A percentile compares a stretch with the other conserved stretches of the same genome.
These are phyloP conservation scores for Psilocybe cubensis DNA, from an alignment of 768 basidiomycete genomes.

Conservation along the genomic window DNA sequence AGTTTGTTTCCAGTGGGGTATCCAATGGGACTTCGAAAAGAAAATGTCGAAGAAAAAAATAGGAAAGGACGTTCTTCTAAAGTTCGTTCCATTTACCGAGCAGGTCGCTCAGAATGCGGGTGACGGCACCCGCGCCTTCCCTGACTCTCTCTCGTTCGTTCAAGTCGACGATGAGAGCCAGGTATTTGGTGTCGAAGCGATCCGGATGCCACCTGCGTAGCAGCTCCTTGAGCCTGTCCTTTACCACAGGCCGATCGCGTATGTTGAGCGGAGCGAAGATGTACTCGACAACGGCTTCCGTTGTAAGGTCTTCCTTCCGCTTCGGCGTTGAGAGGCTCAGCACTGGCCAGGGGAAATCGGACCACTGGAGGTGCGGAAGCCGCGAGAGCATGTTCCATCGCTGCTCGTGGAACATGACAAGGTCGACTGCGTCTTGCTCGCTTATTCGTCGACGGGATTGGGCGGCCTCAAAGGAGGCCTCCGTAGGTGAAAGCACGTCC, in stretches of 20 bases:
- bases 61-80: too few relatives aligned
- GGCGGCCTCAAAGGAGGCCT: constrained; percentile 6
- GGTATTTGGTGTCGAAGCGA: constrained; percentile 25
- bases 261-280: constrained; percentile 21
- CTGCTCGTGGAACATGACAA: constrained; percentile 29
- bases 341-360: constrained; percentile 29
- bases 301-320: constrained; percentile 20
- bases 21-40: not conserved
- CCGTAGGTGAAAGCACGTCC: not conserved
- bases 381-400: constrained; percentile 25
- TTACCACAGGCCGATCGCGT: constrained; percentile 17
- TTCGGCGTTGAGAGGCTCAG: constrained; percentile 22
- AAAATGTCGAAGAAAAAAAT: not conserved
- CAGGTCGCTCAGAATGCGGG: constrained; percentile 25
- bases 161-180: constrained; percentile 17
- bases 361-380: constrained; percentile 22
- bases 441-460: constrained; percentile 12
- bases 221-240: constrained; percentile 24
- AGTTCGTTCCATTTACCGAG: constrained; percentile 24
- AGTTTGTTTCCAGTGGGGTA: not conserved
- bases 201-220: constrained; percentile 27
- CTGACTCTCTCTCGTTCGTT: constrained; percentile 25
- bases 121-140: constrained; percentile 24
- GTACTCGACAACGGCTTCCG: constrained; percentile 22
- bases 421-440: constrained; percentile 22